These are phyloP conservation scores for Phytophthora sp. DNA, from an alignment of 352 stramenopile species.

Conservation along the genomic window DNA sequence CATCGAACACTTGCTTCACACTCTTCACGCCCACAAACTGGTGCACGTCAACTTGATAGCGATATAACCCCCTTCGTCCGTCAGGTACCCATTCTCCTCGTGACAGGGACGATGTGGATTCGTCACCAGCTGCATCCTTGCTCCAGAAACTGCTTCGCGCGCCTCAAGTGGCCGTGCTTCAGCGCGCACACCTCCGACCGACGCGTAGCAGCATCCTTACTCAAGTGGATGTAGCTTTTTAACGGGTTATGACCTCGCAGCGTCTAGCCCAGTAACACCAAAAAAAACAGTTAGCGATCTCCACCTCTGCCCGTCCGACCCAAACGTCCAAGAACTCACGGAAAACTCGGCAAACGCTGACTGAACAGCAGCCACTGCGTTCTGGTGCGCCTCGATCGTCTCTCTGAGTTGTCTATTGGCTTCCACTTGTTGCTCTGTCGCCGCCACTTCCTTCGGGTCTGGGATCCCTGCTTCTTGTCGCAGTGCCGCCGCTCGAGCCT, in stretches of 20 bases:
- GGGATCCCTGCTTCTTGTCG: slow-evolving; percentile 35
- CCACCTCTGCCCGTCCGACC: background rate
- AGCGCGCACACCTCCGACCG: slow-evolving; percentile 33
- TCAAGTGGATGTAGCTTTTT: slow-evolving; percentile 34
- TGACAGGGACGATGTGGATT: slow-evolving; percentile 33
- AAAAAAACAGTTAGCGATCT: background rate
- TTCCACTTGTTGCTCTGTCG: slow-evolving; percentile 19
- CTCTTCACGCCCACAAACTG: slow-evolving; percentile 42
- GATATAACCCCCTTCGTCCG: slow-evolving; percentile 37
- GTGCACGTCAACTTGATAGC: slow-evolving; percentile 44
- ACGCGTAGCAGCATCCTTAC: slow-evolving; percentile 15
- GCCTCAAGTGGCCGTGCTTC: slow-evolving; percentile 37
- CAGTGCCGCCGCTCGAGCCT: slow-evolving; percentile 32
- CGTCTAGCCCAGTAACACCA: slow-evolving; percentile 36
- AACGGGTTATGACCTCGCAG: slow-evolving; percentile 31
- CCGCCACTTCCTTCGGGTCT: slow-evolving; percentile 29
- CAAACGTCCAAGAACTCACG: slow-evolving; percentile 14
- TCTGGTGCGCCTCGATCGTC: slow-evolving; percentile 29
- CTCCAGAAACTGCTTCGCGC: slow-evolving; percentile 35
- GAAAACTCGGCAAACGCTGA: slow-evolving; percentile 42
- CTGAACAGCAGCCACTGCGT: slow-evolving; percentile 19
- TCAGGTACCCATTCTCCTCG: slow-evolving; percentile 44
- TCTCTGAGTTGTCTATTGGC: slow-evolving; percentile 30
- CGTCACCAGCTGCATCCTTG: slow-evolving; percentile 33
- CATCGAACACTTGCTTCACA: slow-evolving; percentile 46